A percentile compares a stretch with the other conserved stretches of the same genome.
phyloP scores from a whole-genome alignment of 352 stramenopile genomes.

The Chrysophaeum taylorii region DNA sequence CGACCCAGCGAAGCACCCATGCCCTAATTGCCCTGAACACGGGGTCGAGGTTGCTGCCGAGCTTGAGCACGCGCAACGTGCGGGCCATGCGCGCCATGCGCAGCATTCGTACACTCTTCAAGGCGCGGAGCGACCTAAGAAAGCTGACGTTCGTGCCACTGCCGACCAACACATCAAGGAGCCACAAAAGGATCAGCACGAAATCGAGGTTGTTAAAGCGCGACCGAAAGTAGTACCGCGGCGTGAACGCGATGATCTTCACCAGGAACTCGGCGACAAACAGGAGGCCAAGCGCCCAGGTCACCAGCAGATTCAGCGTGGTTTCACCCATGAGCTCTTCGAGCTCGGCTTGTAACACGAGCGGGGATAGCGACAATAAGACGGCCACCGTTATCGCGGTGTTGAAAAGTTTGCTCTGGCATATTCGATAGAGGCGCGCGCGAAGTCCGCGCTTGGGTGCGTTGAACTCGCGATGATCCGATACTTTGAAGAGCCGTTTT shows the following conservation, averaged over 20 bases:
- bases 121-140: not conserved
- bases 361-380: too few relatives aligned
- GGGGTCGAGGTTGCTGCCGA: conserved; percentile 8
- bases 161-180: not conserved
- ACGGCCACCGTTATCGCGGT: not conserved
- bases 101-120: conserved; percentile 9
- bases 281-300: not conserved
- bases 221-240: conserved; percentile 15
- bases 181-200: conserved; percentile 11
- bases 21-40: not conserved
- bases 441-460: not conserved
- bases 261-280: not conserved
- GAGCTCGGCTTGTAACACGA: not conserved
- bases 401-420: not conserved
- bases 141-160: not conserved
- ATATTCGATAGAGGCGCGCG: not conserved
- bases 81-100: conserved; percentile 16
- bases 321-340: not conserved
- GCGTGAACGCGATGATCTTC: not conserved
- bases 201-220: conserved; percentile 20
- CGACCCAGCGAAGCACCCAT: conserved; percentile 2
- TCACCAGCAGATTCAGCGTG: not conserved
- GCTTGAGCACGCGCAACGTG: conserved; percentile 18
- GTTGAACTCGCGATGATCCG: too few relatives aligned
- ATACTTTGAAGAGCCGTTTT: too few relatives aligned